These are phyloP conservation scores for Thuidium tamariscinum DNA, from an alignment of 225 moss, liverwort and hornwort species.

Conservation along the genomic window DNA sequence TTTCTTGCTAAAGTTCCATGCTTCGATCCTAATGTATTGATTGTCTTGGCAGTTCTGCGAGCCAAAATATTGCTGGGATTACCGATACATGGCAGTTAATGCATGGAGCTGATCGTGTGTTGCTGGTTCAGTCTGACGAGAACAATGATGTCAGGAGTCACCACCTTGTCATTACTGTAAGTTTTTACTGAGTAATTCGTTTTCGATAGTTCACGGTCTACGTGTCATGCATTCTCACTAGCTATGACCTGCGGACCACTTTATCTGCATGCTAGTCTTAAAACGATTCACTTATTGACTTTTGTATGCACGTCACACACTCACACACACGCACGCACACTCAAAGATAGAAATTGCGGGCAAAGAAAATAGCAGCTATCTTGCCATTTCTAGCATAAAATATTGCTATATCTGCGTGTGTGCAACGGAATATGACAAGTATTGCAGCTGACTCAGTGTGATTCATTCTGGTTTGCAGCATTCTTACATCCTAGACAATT, in stretches of 20 bases:
- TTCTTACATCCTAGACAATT: constrained; percentile 84
- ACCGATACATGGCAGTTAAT: constrained; percentile 89
- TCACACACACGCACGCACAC: neutral
- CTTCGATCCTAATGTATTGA: neutral
- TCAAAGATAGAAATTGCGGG: neutral
- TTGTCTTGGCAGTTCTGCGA: constrained; percentile 46
- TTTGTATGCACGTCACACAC: neutral
- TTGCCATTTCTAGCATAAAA: neutral
- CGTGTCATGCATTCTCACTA: neutral
- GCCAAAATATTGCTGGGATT: constrained; percentile 76
- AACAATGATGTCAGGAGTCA: constrained; percentile 87
- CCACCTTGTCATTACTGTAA: constrained; percentile 90
- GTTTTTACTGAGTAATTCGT: neutral
- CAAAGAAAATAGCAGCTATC: neutral
- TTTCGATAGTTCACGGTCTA: neutral
- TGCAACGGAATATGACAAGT: neutral
- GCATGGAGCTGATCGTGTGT: constrained; percentile 92
- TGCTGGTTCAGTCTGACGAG: constrained; percentile 92
- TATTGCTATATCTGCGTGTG: neutral
- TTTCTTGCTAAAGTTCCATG: neutral
- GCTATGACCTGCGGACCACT: neutral
- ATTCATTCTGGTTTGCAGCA: constrained; percentile 49
- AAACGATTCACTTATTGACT: neutral
- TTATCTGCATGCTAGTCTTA: neutral
- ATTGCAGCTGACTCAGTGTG: neutral